A percentile compares a stretch with the other conserved stretches of the same genome.
These are phyloP conservation scores for Citeromyces hawaiiensis DNA, from an alignment of 1,139 yeast species.

Conservation along the genomic window DNA sequence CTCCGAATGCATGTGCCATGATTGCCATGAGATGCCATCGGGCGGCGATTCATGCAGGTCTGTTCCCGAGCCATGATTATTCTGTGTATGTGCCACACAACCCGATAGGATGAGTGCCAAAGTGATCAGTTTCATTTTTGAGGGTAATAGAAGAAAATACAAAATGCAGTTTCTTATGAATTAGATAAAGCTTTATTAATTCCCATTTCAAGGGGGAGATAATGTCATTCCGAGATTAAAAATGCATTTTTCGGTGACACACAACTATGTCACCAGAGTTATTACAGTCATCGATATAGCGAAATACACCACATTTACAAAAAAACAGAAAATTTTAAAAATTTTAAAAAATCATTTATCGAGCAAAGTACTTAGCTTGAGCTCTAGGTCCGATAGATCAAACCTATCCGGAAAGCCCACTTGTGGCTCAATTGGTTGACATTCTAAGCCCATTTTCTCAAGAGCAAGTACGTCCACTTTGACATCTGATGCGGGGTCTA, in stretches of 20 bases:
- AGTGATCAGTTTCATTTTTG: not conserved
- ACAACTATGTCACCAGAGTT: too few species aligned
- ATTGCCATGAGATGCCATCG: conserved; percentile 48
- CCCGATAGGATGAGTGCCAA: not conserved
- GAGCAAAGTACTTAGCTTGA: conserved; percentile 11
- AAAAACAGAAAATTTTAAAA: too few species aligned
- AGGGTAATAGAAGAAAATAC: not conserved
- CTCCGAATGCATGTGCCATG: conserved; percentile 86
- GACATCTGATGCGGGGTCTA: conserved; percentile 30
- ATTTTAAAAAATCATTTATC: not conserved
- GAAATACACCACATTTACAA: too few species aligned
- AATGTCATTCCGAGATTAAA: not conserved
- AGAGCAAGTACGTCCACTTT: conserved; percentile 28
- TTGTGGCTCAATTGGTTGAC: conserved; percentile 26
- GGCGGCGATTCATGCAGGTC: conserved; percentile 19
- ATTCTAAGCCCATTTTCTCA: conserved; percentile 25
- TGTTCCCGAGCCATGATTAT: not conserved
- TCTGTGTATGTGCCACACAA: not conserved
- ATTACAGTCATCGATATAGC: too few species aligned
- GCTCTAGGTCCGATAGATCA: conserved; percentile 25
- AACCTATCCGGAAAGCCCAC: conserved; percentile 14
- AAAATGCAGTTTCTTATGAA: too few species aligned
- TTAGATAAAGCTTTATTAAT: too few species aligned
- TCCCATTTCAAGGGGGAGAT: not conserved
- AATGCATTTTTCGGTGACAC: too few species aligned